phyloP scores from a whole-genome alignment of 2,329 filamentous ascomycete genomes.

The Coleophoma cylindrospora region DNA sequence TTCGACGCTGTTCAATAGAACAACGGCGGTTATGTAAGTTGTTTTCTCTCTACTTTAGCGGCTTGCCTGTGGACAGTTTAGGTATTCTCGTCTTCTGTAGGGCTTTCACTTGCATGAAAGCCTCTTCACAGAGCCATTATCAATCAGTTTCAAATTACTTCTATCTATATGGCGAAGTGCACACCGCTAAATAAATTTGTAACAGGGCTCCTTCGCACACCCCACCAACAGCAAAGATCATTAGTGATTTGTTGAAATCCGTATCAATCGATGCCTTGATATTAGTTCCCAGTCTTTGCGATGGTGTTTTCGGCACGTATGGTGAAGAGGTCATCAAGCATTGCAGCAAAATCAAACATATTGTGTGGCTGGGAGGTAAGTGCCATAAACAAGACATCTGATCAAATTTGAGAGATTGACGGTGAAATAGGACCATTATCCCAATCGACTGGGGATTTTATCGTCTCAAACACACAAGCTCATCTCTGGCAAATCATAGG shows the following conservation, averaged over 20 bases:
- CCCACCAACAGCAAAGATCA: constrained; percentile 5
- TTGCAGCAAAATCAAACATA: constrained; percentile 6
- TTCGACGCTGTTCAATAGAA: no score
- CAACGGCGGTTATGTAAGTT: no score
- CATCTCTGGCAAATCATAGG: constrained; percentile 22
- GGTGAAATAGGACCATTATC: constrained; percentile 20
- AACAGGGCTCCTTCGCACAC: constrained; percentile 6
- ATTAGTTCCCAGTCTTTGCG: constrained; percentile 9
- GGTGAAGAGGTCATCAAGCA: constrained; percentile 7
- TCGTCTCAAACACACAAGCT: constrained; percentile 18
- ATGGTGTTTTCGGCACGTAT: constrained; percentile 10
- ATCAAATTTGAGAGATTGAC: background rate
- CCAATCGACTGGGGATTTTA: constrained; percentile 23
- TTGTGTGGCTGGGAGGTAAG: constrained; percentile 17
- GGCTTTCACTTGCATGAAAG: no score
- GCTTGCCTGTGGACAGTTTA: background rate
- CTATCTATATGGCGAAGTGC: no score
- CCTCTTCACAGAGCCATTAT: no score
- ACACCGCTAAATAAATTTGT: background rate
- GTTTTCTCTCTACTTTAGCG: no score
- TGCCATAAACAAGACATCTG: background rate
- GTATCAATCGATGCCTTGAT: constrained; percentile 14
- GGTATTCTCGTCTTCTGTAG: background rate
- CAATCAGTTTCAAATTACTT: no score
- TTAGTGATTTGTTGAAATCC: constrained; percentile 14